Base-by-base conservation (phyloP, 352 stramenopile species). In the Aphanomyces euteiches region DNA sequence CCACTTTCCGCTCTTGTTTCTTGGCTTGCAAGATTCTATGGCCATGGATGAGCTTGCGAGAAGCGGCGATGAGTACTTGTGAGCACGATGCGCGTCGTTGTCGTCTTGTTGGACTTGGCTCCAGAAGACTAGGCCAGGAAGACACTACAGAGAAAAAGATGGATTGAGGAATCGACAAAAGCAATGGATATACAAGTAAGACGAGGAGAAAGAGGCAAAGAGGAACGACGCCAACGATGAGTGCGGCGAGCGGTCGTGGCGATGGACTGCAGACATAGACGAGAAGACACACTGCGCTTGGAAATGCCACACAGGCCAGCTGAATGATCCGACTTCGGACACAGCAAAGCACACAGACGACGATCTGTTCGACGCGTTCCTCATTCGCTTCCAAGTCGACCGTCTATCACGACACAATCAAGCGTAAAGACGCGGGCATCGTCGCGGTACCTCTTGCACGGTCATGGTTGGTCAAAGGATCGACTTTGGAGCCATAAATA, bases 1-100 rank as follows among this genome's bases (percentile, higher is more conserved):
- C 50, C 1, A 12, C 17, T 12, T 7, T 12, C 17, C 7, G 8
- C 7, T 36, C 7, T 58, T 58, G 50, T 12, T 7, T 58, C 50
- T 58, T 58, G 8, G 50, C 50, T 19, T 58, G 19, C 17, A 58
- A 28, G 15, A 73, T 4, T 77, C 78, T 8, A 84, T 2, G 28
- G 28, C 28, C 28, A 28, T 28, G 28, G 28, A 28, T 28, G 0
- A 28, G 28, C 28, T 28, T 28, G 28, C 28, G 87, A 45, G 87
- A 80, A 0, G 77, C 81, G 50, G 90, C 81, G 70, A 89, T 89
- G 43, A 70, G 53, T 90, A 92, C 13, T 75, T 59, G 45, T 93
- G 85, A 3, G 85, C 85, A 43, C 79, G 73, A 6, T 78, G 66
- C 28, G 85, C 84, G 68, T 90, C 89, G n/a, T 81, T 72, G 1